A percentile compares a stretch with the other conserved stretches of the same genome.
These are phyloP conservation scores for Hypomontagnella submonticulosa DNA, from an alignment of 495 filamentous ascomycete genomes.

Conservation along the genomic window DNA sequence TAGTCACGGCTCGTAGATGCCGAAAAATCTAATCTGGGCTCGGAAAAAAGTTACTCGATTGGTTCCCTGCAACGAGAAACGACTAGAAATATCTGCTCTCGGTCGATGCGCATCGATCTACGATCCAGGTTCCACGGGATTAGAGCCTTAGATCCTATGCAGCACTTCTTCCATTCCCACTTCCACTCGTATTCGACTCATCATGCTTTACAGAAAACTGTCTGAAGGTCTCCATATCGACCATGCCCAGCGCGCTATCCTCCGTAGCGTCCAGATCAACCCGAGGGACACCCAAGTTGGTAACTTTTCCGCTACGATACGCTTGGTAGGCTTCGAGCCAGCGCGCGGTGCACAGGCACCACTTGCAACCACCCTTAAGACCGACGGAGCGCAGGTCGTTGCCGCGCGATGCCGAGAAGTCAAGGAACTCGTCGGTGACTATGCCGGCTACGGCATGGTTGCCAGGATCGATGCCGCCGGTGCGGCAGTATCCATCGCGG, in stretches of 20 bases:
- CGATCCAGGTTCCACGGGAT: too few relatives aligned
- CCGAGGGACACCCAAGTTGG: constrained; percentile 49
- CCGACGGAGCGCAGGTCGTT: constrained; percentile 67
- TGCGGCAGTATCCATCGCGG: constrained; percentile 69
- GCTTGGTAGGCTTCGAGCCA: constrained; percentile 65
- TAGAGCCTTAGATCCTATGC: neutral
- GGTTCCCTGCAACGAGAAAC: too few relatives aligned
- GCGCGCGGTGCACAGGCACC: constrained; percentile 67
- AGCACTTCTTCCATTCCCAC: constrained; percentile 11
- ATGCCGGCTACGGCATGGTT: constrained; percentile 64
- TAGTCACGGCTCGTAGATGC: too few relatives aligned
- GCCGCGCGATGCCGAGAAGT: constrained; percentile 65
- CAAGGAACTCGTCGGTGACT: constrained; percentile 69
- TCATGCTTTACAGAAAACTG: constrained; percentile 56
- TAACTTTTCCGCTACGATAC: constrained; percentile 47
- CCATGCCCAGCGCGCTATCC: constrained; percentile 58
- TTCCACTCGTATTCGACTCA: constrained; percentile 21
- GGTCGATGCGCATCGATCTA: too few relatives aligned
- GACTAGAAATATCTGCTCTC: too few relatives aligned
- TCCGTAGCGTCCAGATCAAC: constrained; percentile 62
- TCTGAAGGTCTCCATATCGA: constrained; percentile 56
- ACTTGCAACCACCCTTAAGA: constrained; percentile 65
- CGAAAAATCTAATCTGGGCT: too few relatives aligned
- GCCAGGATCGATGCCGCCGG: constrained; percentile 57
- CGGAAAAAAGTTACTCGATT: too few relatives aligned